A percentile compares a stretch with the other conserved stretches of the same genome.
Evolutionary conservation across 306 rosid species (phyloP).

Genomic region (Dalbergia oliveri): DNA sequence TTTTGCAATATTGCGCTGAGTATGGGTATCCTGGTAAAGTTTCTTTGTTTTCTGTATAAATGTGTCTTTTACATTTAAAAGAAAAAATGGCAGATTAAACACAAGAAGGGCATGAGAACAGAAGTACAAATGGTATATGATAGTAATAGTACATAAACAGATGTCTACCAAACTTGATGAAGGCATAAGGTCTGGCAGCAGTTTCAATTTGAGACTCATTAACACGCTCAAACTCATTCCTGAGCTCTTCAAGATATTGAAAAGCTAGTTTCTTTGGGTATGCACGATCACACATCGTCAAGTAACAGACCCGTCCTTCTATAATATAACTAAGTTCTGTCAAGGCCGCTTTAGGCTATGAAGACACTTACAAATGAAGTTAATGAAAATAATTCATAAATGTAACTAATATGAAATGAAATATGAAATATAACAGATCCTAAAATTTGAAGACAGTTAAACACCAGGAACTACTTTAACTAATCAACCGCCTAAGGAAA

Average conservation of each 20-base stretch:
- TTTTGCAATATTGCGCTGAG: constrained; percentile 96
- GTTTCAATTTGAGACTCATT: constrained; percentile 96
- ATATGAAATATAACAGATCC: neutral
- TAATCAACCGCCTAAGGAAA: constrained; percentile 8
- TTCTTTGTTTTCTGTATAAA: constrained; percentile 98
- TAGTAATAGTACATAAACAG: constrained; percentile 5
- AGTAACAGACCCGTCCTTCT: constrained; percentile 97
- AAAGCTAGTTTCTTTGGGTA: constrained; percentile 99
- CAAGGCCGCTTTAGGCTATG: constrained; percentile 58
- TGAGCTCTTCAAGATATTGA: constrained; percentile 98
- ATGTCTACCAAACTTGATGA: constrained; percentile 92
- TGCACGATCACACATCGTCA: constrained; percentile 98
- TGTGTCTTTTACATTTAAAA: constrained; percentile 72
- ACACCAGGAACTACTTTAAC: constrained; percentile 20
- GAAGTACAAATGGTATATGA: constrained; percentile 23
- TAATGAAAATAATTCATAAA: neutral
- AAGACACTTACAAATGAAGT: too few species aligned
- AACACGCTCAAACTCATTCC: constrained; percentile 94
- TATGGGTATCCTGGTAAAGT: constrained; percentile 95
- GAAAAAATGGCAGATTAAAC: constrained; percentile 42
- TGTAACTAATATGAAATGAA: constrained; percentile 2
- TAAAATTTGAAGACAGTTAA: neutral
- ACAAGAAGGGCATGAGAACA: constrained; percentile 17
- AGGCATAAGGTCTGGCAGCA: constrained; percentile 99
- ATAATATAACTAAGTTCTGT: constrained; percentile 82